phyloP scores from a whole-genome alignment of 2,329 filamentous ascomycete genomes.

The Phaeophleospora eucalypticola region DNA sequence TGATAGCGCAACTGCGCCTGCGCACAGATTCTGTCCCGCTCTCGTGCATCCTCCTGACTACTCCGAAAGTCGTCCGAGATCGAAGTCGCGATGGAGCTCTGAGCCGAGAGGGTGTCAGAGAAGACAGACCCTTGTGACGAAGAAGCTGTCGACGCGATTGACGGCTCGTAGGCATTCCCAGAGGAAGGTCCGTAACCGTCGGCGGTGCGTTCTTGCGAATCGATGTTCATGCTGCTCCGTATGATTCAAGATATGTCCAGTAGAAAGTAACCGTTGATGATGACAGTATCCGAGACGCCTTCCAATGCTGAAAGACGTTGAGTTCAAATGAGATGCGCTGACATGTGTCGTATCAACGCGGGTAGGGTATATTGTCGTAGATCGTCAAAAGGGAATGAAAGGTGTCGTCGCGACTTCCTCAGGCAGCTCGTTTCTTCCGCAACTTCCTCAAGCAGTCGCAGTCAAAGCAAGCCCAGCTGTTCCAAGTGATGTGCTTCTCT shows the following conservation, averaged over 20 bases:
- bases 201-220: constrained; percentile 14
- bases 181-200: constrained; percentile 34
- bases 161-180: constrained; percentile 56
- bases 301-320: constrained; percentile 29
- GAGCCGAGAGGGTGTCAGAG: constrained; percentile 55
- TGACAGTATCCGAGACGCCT: constrained; percentile 26
- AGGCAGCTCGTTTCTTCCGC: background rate
- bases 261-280: constrained; percentile 24
- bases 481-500: constrained; percentile 23
- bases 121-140: constrained; percentile 74
- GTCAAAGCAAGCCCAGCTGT: constrained; percentile 13
- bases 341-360: constrained; percentile 20
- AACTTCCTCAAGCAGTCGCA: background rate
- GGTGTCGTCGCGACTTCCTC: background rate
- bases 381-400: background rate
- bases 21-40: constrained; percentile 22
- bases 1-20: constrained; percentile 18
- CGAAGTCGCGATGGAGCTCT: constrained; percentile 53
- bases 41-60: constrained; percentile 28
- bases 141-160: constrained; percentile 69
- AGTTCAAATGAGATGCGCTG: constrained; percentile 11
- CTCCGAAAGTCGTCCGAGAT: constrained; percentile 58
- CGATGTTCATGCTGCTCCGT: constrained; percentile 27
- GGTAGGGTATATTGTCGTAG: constrained; percentile 1
- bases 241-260: constrained; percentile 23